phyloP scores from a whole-genome alignment of 106 monocot species.

The Allium sativum region DNA sequence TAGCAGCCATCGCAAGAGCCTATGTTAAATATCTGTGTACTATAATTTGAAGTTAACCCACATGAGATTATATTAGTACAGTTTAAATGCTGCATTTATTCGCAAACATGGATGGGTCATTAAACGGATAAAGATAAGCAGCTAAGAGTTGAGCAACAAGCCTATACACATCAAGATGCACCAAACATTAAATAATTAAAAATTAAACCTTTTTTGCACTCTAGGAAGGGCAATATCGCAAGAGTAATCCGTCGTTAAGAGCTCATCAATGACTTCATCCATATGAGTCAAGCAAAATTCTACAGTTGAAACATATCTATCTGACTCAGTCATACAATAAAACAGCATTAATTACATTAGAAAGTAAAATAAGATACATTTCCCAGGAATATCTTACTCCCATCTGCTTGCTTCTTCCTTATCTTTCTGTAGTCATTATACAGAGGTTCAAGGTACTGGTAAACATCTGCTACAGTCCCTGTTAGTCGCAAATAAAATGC shows the following conservation, averaged over 20 bases:
- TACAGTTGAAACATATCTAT: slow-evolving; percentile 4
- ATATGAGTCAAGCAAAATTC: slow-evolving; percentile 71
- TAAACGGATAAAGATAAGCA: too few species aligned
- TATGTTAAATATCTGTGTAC: neutral
- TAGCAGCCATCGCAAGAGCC: too few species aligned
- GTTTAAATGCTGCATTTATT: too few species aligned
- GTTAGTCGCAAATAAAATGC: slow-evolving; percentile 82
- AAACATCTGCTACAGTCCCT: slow-evolving; percentile 71
- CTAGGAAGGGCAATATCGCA: slow-evolving; percentile 87
- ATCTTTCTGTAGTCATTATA: slow-evolving; percentile 94
- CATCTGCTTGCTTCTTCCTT: slow-evolving; percentile 45
- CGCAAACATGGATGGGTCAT: too few species aligned
- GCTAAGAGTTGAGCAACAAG: slow-evolving; percentile 1
- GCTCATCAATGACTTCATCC: slow-evolving; percentile 88
- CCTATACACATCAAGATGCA: slow-evolving; percentile 57
- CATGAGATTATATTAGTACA: too few species aligned
- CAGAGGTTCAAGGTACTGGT: slow-evolving; percentile 85
- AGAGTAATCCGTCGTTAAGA: slow-evolving; percentile 76
- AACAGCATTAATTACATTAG: neutral
- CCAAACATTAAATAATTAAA: neutral
- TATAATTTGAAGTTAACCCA: neutral
- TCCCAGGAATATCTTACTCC: slow-evolving; percentile 35
- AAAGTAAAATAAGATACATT: neutral
- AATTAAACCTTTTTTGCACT: slow-evolving; percentile 59
- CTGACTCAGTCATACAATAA: neutral